phyloP scores from a whole-genome alignment of 768 basidiomycete species.

The Psilocybe subaeruginosa region DNA sequence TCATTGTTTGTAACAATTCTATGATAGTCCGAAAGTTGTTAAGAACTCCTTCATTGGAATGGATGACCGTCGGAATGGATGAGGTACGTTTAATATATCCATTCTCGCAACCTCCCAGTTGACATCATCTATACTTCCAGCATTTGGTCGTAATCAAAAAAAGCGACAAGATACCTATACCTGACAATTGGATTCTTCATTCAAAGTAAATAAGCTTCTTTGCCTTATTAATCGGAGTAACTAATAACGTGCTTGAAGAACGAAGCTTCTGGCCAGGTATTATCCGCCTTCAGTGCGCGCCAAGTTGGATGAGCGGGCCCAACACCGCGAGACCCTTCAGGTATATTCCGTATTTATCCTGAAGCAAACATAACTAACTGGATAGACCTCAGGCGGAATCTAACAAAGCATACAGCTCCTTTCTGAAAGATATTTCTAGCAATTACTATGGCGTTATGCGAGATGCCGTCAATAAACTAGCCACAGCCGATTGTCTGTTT shows the following conservation, averaged over 20 bases:
- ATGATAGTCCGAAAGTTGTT: conserved; percentile 64
- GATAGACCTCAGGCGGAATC: conserved; percentile 51
- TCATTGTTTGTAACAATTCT: neutral
- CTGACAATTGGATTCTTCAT: conserved; percentile 63
- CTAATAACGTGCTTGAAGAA: conserved; percentile 43
- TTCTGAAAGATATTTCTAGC: conserved; percentile 69
- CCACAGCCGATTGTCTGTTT: conserved; percentile 83
- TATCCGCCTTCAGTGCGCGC: conserved; percentile 67
- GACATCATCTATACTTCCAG: conserved; percentile 36
- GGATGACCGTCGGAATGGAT: conserved; percentile 63
- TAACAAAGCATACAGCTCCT: conserved; percentile 63
- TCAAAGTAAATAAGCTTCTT: conserved; percentile 50
- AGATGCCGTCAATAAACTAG: conserved; percentile 78
- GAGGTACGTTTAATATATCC: conserved; percentile 50
- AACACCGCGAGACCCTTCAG: conserved; percentile 71
- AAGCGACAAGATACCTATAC: conserved; percentile 50
- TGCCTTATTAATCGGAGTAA: neutral
- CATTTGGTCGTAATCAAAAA: conserved; percentile 82
- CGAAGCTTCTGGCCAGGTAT: conserved; percentile 72
- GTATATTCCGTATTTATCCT: conserved; percentile 24
- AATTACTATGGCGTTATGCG: conserved; percentile 75
- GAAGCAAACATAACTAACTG: neutral
- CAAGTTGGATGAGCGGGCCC: conserved; percentile 73
- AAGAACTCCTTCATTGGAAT: conserved; percentile 74
- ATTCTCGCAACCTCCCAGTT: neutral